Evolutionary conservation across 2,329 filamentous ascomycete species (phyloP).

Genomic region (Exserohilum turcica): DNA sequence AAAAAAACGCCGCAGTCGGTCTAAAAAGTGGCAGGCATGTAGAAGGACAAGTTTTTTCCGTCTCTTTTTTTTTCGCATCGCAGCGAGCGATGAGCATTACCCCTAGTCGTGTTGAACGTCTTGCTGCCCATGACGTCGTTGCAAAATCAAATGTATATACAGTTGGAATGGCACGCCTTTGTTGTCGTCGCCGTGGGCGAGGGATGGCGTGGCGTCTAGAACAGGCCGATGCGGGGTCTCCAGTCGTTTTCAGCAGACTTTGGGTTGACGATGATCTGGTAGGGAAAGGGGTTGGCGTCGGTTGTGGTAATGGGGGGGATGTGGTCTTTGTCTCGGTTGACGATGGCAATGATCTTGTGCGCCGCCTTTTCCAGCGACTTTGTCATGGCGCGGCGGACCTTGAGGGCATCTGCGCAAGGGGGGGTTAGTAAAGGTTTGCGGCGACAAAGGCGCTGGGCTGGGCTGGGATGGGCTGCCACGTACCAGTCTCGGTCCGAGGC

Average conservation of each 20-base stretch:
- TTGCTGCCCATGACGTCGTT: constrained; percentile 17
- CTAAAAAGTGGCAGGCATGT: constrained; percentile 4
- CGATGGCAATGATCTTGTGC: constrained; percentile 86
- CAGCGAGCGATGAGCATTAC: constrained; percentile 3
- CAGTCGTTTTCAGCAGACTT: constrained; percentile 67
- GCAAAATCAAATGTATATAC: constrained; percentile 31
- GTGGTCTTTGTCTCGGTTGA: constrained; percentile 89
- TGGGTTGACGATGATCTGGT: constrained; percentile 87
- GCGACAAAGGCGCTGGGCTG: not conserved
- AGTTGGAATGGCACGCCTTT: constrained; percentile 12
- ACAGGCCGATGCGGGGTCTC: constrained; percentile 73
- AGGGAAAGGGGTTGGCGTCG: constrained; percentile 91
- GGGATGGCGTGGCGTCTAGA: constrained; percentile 22
- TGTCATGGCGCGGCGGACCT: constrained; percentile 89
- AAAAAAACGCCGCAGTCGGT: constrained; percentile 7
- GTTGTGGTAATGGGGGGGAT: constrained; percentile 95
- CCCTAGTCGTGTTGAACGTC: constrained; percentile 32
- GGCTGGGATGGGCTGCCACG: too few relatives aligned
- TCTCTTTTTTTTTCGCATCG: constrained; percentile 28
- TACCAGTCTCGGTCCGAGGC: constrained; percentile 85
- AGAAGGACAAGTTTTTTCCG: constrained; percentile 21
- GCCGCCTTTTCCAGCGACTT: constrained; percentile 84
- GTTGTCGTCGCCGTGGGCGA: too few relatives aligned
- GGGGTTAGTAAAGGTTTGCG: constrained; percentile 8
- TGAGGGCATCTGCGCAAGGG: constrained; percentile 72